Base-by-base conservation (phyloP, 1,139 yeast species). In the Meyerozyma sp. region DNA sequence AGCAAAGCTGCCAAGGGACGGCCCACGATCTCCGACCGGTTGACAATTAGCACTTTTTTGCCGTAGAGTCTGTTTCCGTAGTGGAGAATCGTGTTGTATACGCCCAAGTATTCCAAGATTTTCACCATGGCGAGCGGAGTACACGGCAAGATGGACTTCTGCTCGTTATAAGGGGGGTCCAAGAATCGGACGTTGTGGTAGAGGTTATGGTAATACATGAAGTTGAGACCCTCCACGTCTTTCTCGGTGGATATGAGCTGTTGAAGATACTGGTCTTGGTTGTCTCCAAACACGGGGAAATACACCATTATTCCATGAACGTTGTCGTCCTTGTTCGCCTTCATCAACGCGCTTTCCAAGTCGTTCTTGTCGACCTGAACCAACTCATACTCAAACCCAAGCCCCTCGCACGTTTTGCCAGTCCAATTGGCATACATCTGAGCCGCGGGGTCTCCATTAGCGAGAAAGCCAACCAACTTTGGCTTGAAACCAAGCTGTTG, bases 251-350 rank as follows among this genome's bases (percentile, higher is more conserved):
- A 70, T 10, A 93, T 90, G 49, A 90, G 84, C 66, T 93, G 98
- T 66, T 93, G 98, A 45, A 93, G 67, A 62, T 94, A 93, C 63
- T 87, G 96, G 62, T 93, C 98, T 66, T 93, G 98, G 49, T 87
- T 79, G 59, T 88, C 89, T 2, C 96, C 96, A 66, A 89, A 93
- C 3, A 93, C 98, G 1, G 98, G 98, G 77, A 91, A 93, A 64
- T 93, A 93, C n/a, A 93, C 93, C 90, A 93, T 90, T 52, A 93
- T 93, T 26, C 98, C 98, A 59, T 89, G 84, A 30, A 93, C 89
- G 1, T 63, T 55, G 44, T 77, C 81, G 56, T 91, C 94, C 28
- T 74, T 73, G 62, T 93, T 93, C 46, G 98, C 97, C 41, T 77
- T 80, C 44, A 90, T 77, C 48, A 93, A 79, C 27, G 82, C 83